Evolutionary conservation across 2,329 filamentous ascomycete genomes (phyloP).

Genomic region (Talaromyces sp.): DNA sequence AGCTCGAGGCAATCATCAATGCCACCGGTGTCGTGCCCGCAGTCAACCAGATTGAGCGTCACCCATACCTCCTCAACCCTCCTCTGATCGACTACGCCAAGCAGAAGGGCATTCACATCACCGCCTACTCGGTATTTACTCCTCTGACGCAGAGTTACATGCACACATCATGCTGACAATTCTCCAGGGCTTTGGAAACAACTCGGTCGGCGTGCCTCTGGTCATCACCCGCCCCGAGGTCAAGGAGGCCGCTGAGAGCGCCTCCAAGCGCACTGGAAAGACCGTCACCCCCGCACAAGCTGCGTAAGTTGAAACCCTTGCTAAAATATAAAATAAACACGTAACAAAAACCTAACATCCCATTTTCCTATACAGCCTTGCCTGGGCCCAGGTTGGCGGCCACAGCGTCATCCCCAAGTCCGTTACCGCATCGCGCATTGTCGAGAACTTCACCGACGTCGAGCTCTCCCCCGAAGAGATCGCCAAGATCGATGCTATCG

Average conservation of each 20-base stretch:
- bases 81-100: conserved; percentile 55
- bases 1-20: conserved; percentile 53
- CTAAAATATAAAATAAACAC: no score
- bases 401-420: conserved; percentile 42
- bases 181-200: conserved; percentile 52
- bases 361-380: conserved; percentile 21
- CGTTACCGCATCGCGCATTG: conserved; percentile 38
- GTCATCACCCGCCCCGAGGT: conserved; percentile 60
- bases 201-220: conserved; percentile 57
- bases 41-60: conserved; percentile 66
- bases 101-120: conserved; percentile 55
- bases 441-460: conserved; percentile 40
- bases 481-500: conserved; percentile 29
- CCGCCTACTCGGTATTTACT: conserved; percentile 55
- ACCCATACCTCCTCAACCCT: conserved; percentile 62
- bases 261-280: conserved; percentile 29
- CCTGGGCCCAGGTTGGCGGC: conserved; percentile 37
- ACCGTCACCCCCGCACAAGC: conserved; percentile 34
- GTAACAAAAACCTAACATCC: background rate
- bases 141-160: background rate
- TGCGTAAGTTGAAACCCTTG: conserved; percentile 20
- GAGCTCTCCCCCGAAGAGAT: conserved; percentile 36
- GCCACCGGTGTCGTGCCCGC: conserved; percentile 56
- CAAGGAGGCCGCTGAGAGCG: conserved; percentile 60
- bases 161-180: conserved; percentile 1